These are phyloP conservation scores for Phytopythium delawarense DNA, from an alignment of 352 stramenopile genomes.

Conservation along the genomic window DNA sequence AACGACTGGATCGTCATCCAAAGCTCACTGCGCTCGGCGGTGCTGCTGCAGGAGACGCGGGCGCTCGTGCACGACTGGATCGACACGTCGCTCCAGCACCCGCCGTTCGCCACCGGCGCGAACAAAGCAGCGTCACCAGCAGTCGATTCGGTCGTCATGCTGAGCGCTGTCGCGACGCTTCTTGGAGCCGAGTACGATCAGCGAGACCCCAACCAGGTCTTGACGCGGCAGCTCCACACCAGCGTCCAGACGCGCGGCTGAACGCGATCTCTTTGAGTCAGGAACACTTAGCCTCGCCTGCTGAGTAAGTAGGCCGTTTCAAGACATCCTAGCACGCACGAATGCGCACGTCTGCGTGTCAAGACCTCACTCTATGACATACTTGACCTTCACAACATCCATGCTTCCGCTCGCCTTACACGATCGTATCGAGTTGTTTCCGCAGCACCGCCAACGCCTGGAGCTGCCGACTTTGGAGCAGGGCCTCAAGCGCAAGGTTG, in stretches of 20 bases:
- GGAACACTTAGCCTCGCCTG: neutral
- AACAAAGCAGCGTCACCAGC: neutral
- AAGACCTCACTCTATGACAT: slow-evolving; percentile 5
- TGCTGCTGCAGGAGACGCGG: slow-evolving; percentile 51
- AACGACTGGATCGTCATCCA: slow-evolving; percentile 73
- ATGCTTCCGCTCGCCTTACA: slow-evolving; percentile 6
- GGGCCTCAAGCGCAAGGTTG: slow-evolving; percentile 28
- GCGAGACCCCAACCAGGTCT: slow-evolving; percentile 39
- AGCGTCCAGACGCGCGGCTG: slow-evolving; percentile 8
- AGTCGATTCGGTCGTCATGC: slow-evolving; percentile 12
- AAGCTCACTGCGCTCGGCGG: slow-evolving; percentile 46
- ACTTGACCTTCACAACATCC: neutral
- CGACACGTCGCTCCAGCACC: slow-evolving; percentile 29
- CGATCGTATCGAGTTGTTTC: slow-evolving; percentile 33
- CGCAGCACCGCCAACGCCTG: slow-evolving; percentile 25
- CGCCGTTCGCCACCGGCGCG: slow-evolving; percentile 16
- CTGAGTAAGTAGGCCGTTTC: neutral
- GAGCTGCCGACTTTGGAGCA: slow-evolving; percentile 37
- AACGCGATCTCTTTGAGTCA: neutral
- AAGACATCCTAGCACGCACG: neutral
- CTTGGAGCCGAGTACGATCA: slow-evolving; percentile 47
- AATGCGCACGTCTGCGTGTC: neutral
- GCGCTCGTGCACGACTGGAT: slow-evolving; percentile 23
- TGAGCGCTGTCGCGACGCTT: slow-evolving; percentile 28
- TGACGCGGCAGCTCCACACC: slow-evolving; percentile 31